A percentile compares a stretch with the other conserved stretches of the same genome.
phyloP scores from a whole-genome alignment of 2,329 filamentous ascomycete species.

The Diplodia corticola region DNA sequence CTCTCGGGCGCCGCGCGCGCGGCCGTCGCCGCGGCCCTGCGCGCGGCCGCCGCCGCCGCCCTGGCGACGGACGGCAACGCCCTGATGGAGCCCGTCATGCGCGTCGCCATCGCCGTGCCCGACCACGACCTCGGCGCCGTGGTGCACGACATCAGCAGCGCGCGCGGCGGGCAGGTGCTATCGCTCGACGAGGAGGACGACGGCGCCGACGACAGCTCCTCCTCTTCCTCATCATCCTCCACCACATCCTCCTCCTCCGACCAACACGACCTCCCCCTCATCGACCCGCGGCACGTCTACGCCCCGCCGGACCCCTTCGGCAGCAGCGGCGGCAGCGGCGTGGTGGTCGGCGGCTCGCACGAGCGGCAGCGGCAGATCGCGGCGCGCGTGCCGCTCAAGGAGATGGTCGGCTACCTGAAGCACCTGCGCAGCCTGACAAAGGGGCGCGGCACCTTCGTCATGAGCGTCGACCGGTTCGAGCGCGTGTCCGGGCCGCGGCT shows the following conservation, averaged over 20 bases:
- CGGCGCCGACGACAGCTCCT: conserved; percentile 23
- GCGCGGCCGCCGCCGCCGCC: conserved; percentile 57
- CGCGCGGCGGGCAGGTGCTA: conserved; percentile 71
- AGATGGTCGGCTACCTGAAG: conserved; percentile 94
- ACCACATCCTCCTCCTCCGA: not conserved
- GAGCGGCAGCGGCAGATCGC: conserved; percentile 61
- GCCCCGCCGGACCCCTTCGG: conserved; percentile 83
- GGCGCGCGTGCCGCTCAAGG: conserved; percentile 87
- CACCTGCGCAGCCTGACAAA: conserved; percentile 86
- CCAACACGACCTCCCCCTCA: conserved; percentile 40
- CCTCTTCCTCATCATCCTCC: conserved; percentile 12
- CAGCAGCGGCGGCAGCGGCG: conserved; percentile 32
- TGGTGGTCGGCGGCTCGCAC: conserved; percentile 14
- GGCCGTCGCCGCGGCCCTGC: conserved; percentile 68
- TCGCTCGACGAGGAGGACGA: conserved; percentile 61
- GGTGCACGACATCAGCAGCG: conserved; percentile 76
- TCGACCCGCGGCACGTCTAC: conserved; percentile 78
- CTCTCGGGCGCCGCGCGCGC: conserved; percentile 65
- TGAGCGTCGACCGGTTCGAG: conserved; percentile 72
- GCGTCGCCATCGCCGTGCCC: conserved; percentile 80
- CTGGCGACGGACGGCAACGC: conserved; percentile 50
- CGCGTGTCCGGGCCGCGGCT: conserved; percentile 62
- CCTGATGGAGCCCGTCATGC: conserved; percentile 93
- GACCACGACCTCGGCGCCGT: conserved; percentile 79
- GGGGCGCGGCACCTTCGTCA: conserved; percentile 76